These are phyloP conservation scores for Lepidium sativum DNA, from an alignment of 345 rosid species.

Conservation along the genomic window DNA sequence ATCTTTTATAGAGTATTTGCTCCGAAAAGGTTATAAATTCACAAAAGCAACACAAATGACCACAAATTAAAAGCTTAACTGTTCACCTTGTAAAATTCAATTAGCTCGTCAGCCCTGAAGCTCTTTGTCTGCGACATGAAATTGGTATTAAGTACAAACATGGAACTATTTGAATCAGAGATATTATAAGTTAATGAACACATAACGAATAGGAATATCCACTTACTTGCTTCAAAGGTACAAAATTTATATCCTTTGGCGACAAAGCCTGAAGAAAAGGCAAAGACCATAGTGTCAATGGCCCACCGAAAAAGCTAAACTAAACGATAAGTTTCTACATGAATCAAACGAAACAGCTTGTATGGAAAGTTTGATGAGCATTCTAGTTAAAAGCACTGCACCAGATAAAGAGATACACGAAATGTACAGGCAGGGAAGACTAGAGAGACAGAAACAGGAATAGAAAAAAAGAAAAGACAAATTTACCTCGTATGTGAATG, in stretches of 20 bases:
- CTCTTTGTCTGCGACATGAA: not conserved
- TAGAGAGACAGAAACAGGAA: not conserved
- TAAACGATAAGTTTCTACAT: not conserved
- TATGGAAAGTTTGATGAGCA: not conserved
- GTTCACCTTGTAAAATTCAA: slow-evolving; percentile 9
- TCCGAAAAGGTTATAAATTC: not conserved
- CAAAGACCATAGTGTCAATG: not conserved
- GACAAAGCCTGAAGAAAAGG: slow-evolving; percentile 56
- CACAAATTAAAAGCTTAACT: not conserved
- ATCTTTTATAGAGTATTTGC: not conserved
- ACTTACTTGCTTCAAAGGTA: slow-evolving; percentile 75
- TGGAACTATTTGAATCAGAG: not conserved
- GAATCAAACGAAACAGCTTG: not conserved
- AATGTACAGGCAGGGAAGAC: not conserved
- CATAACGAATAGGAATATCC: not conserved
- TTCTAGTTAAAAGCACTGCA: not conserved
- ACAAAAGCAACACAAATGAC: not conserved
- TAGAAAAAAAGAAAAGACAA: not conserved
- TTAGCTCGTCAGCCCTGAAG: slow-evolving; percentile 6
- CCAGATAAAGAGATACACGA: not conserved
- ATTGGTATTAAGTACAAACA: not conserved
- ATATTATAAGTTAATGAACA: not conserved
- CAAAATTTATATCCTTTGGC: slow-evolving; percentile 57
- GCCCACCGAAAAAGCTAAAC: not conserved
- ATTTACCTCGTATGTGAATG: slow-evolving; percentile 86